Conservation (phyloP, 78 protist genomes). For the Paratrimastix pyriformis region DNA sequence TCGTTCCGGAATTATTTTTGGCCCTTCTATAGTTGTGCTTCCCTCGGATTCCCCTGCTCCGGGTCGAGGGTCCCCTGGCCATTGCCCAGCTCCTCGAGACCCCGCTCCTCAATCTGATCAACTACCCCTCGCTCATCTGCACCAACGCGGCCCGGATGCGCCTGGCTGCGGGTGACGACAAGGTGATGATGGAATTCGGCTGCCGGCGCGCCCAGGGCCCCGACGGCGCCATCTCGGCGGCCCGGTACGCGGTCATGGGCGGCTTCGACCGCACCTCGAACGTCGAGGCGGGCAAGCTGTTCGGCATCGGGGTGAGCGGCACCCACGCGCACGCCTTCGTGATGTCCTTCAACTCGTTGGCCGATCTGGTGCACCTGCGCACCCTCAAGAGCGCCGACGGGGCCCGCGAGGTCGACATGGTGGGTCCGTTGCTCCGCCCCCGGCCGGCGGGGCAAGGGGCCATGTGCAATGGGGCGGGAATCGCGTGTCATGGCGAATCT, state of each 20-base stretch:
- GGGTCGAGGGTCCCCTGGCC: conserved; percentile 82
- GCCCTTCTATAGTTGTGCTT: no score
- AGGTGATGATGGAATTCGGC: conserved; percentile 74
- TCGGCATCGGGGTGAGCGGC: conserved; percentile 51
- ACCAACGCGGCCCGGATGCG: conserved; percentile 81
- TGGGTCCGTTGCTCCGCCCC: no score
- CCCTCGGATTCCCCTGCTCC: conserved; percentile 67
- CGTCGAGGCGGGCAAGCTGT: conserved; percentile 59
- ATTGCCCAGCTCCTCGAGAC: conserved; percentile 80
- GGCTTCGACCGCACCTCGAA: conserved; percentile 79
- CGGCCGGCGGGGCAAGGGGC: no score
- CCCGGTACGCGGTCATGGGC: conserved; percentile 65
- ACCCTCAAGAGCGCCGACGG: no score
- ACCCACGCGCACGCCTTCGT: conserved; percentile 83
- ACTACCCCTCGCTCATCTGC: conserved; percentile 64
- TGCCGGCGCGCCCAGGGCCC: conserved; percentile 76
- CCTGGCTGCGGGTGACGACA: conserved; percentile 55
- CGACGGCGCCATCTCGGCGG: conserved; percentile 58
- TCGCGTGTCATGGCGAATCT: no score
- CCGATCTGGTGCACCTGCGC: conserved; percentile 19
- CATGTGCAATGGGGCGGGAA: no score
- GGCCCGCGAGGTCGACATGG: no score
- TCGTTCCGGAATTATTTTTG: no score
- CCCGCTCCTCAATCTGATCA: conserved; percentile 63
- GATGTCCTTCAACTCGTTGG: conserved; percentile 41